Evolutionary conservation across 2,329 filamentous ascomycete genomes (phyloP).

Genomic region (Cercospora sp.): DNA sequence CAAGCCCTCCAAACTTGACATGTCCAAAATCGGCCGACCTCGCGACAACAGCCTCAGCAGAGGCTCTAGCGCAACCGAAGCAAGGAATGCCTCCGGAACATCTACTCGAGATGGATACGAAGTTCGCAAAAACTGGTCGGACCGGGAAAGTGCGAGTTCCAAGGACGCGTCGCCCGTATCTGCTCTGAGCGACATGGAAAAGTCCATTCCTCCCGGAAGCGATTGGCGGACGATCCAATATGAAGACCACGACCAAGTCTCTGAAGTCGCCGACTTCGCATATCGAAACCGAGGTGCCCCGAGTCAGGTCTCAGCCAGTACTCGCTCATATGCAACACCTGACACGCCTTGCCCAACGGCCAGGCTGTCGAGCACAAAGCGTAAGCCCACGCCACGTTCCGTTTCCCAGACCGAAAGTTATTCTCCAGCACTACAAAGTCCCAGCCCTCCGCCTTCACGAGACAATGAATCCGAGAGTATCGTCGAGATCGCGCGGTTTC

Average conservation of each 20-base stretch:
- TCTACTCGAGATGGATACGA: conserved; percentile 16
- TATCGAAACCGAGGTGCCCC: background rate
- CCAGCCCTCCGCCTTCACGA: conserved; percentile 23
- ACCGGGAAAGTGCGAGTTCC: conserved; percentile 3
- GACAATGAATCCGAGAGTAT: conserved; percentile 14
- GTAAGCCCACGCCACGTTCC: conserved; percentile 33
- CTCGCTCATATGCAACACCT: conserved; percentile 8
- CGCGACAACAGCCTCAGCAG: conserved; percentile 20
- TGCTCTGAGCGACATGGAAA: conserved; percentile 26
- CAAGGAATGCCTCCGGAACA: conserved; percentile 15
- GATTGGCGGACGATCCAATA: conserved; percentile 15
- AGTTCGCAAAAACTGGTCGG: conserved; percentile 14
- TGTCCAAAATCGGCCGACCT: conserved; percentile 28
- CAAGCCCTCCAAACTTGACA: conserved; percentile 30
- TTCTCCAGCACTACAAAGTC: conserved; percentile 24
- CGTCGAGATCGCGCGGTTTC: conserved; percentile 13
- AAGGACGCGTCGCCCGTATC: conserved; percentile 16
- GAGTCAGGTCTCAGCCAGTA: conserved; percentile 17
- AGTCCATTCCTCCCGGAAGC: conserved; percentile 16
- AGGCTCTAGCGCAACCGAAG: background rate
- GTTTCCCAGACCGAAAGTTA: conserved; percentile 27
- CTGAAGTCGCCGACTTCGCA: conserved; percentile 25
- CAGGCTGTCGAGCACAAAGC: conserved; percentile 29
- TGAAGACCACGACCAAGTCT: conserved; percentile 27
- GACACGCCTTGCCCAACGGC: conserved; percentile 15